phyloP scores from a whole-genome alignment of 129 eudicot genomes.

The Scalesia atractyloides region DNA sequence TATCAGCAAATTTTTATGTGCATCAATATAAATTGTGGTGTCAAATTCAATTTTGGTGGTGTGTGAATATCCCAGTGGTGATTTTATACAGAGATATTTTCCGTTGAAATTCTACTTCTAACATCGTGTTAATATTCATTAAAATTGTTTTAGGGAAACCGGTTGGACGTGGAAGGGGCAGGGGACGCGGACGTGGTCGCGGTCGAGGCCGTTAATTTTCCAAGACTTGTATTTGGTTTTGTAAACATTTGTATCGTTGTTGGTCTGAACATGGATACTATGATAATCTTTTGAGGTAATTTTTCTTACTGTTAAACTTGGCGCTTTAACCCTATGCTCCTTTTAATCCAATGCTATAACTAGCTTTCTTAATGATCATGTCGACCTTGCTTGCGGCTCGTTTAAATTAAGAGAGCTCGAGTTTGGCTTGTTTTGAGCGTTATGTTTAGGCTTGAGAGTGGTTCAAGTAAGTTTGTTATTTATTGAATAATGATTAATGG shows the following conservation, averaged over 20 bases:
- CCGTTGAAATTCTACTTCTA: not conserved
- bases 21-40: too few relatives aligned
- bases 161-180: constrained; percentile 88
- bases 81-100: too few relatives aligned
- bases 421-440: too few relatives aligned
- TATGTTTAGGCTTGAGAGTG: too few relatives aligned
- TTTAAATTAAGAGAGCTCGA: too few relatives aligned
- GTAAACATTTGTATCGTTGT: constrained; percentile 55
- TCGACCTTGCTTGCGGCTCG: too few relatives aligned
- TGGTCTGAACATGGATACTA: constrained; percentile 20
- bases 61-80: too few relatives aligned
- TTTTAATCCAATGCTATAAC: not conserved
- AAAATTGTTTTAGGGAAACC: constrained; percentile 51
- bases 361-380: too few relatives aligned
- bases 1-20: too few relatives aligned
- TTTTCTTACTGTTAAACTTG: constrained; percentile 6
- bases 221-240: constrained; percentile 39
- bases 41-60: too few relatives aligned
- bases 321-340: not conserved
- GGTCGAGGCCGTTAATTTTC: constrained; percentile 78
- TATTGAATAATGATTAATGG: too few relatives aligned
- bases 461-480: too few relatives aligned
- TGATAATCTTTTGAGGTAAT: constrained; percentile 22
- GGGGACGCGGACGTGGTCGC: constrained; percentile 95
- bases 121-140: not conserved